These are phyloP conservation scores for Kodamaea alishanica DNA, from an alignment of 1,139 yeast genomes.

Conservation along the genomic window DNA sequence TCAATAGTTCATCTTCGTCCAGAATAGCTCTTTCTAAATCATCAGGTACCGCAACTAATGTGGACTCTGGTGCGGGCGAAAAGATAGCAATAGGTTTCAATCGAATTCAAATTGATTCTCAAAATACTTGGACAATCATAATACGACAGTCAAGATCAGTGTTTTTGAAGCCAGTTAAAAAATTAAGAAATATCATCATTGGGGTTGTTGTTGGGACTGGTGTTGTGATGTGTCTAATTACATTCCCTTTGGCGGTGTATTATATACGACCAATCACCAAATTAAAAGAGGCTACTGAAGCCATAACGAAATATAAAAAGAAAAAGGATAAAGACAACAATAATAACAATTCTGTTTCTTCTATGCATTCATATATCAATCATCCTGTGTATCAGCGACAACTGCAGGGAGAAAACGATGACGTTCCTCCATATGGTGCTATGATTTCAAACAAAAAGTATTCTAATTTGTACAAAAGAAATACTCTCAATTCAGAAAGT, in stretches of 20 bases:
- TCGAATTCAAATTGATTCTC: slow-evolving; percentile 45
- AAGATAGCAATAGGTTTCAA: slow-evolving; percentile 72
- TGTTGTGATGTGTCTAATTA: slow-evolving; percentile 64
- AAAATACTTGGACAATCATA: slow-evolving; percentile 69
- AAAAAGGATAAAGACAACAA: slow-evolving; percentile 13
- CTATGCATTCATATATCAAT: too few relatives aligned
- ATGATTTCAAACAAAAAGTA: too few relatives aligned
- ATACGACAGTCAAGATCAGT: slow-evolving; percentile 60
- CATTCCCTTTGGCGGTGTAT: slow-evolving; percentile 80
- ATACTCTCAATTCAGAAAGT: slow-evolving; percentile 27
- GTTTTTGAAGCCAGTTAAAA: slow-evolving; percentile 62
- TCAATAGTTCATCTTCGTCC: slow-evolving; percentile 36
- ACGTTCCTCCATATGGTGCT: too few relatives aligned
- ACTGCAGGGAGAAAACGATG: too few relatives aligned
- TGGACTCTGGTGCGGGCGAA: slow-evolving; percentile 38
- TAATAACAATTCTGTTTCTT: slow-evolving; percentile 5
- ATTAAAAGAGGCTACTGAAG: slow-evolving; percentile 81
- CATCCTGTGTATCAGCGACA: too few relatives aligned
- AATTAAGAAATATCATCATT: slow-evolving; percentile 63
- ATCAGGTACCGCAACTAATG: slow-evolving; percentile 50
- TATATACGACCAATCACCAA: slow-evolving; percentile 82
- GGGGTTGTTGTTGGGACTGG: slow-evolving; percentile 83
- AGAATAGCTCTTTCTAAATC: slow-evolving; percentile 32
- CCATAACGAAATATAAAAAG: slow-evolving; percentile 38
- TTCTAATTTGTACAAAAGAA: slow-evolving; percentile 12